Base-by-base conservation (phyloP, 805 yeast species). In the Saccharomycopsis sp. region DNA sequence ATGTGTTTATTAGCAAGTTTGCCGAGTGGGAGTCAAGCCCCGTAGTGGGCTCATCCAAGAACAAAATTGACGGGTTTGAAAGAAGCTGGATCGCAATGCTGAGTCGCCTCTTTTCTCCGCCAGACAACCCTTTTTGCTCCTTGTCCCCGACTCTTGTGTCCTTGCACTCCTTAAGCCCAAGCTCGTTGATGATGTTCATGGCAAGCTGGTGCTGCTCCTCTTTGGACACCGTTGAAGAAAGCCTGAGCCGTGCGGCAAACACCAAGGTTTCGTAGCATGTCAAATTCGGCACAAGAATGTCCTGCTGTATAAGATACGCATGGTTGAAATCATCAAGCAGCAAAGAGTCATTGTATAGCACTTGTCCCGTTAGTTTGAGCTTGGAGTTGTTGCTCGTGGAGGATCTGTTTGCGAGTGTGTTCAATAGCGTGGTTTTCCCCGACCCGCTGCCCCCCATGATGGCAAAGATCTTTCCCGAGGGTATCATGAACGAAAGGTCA, bases 371-470 rank as follows among this genome's bases (percentile, higher is more conserved):
- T n/a, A 23, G 23, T 5, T 16, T 12, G 12, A 42, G 21, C 12
- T 36, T 40, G 21, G 25, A 19, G 20, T 33, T 34, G n/a, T 23
- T 30, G 12, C 20, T 30, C 3, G 26, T 9, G 8, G 43, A 38
- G 15, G 69, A 62, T 48, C 80, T 57, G 34, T 73, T 69, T 0
- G 85, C 76, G 36, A 80, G 55, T 0, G 75, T 73, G 53, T 85
- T 85, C 17, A 85, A 61, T 33, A 85, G 56, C 0, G 95, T 82
- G 0, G 95, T 85, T 53, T 86, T 85, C 3, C 94, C 95, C 3
- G 86, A 75, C 0, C 95, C 95, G 0, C 88, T 80, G 0, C 94
- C 89, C 2, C 95, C 95, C 63, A 86, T 70, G 7, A 85, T 80
- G 4, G 94, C 94, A 58, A 85, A 67, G 29, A 86, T 58, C 7